A percentile compares a stretch with the other conserved stretches of the same genome.
Conservation (phyloP, 306 rosid species). For the Crotalaria pallida region DNA sequence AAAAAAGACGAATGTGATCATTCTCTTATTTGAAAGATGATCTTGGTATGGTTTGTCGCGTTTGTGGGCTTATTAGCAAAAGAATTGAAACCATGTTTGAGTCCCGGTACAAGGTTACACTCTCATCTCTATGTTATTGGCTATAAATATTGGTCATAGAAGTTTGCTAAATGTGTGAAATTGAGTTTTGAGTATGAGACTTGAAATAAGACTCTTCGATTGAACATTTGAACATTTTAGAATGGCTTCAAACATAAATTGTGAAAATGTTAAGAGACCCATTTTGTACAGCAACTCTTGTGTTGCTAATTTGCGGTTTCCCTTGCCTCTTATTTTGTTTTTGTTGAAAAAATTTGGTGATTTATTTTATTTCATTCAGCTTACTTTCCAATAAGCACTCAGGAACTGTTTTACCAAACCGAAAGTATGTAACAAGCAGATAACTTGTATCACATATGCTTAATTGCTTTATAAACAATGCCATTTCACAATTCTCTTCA, state of each 20-base stretch:
- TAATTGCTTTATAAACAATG: background rate
- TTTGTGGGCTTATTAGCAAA: conserved; percentile 74
- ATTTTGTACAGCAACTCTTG: background rate
- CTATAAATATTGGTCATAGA: background rate
- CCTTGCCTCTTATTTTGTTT: background rate
- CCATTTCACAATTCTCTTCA: background rate
- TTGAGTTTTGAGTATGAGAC: background rate
- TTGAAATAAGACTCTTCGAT: conserved; percentile 11
- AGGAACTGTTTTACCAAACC: background rate
- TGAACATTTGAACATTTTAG: background rate
- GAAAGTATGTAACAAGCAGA: background rate
- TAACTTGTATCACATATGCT: background rate
- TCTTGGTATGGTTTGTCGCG: conserved; percentile 84
- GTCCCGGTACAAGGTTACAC: conserved; percentile 60
- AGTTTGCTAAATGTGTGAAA: background rate
- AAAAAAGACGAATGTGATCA: conserved; percentile 67
- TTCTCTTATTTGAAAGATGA: conserved; percentile 86
- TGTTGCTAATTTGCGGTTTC: conserved; percentile 1
- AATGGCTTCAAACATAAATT: background rate
- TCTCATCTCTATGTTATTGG: background rate
- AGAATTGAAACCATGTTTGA: conserved; percentile 82
- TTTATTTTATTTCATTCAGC: background rate
- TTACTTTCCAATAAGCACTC: background rate
- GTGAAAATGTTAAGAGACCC: background rate
- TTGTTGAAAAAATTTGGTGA: background rate